These are phyloP conservation scores for Mycena kentingensis DNA, from an alignment of 768 basidiomycete species.

Conservation along the genomic window DNA sequence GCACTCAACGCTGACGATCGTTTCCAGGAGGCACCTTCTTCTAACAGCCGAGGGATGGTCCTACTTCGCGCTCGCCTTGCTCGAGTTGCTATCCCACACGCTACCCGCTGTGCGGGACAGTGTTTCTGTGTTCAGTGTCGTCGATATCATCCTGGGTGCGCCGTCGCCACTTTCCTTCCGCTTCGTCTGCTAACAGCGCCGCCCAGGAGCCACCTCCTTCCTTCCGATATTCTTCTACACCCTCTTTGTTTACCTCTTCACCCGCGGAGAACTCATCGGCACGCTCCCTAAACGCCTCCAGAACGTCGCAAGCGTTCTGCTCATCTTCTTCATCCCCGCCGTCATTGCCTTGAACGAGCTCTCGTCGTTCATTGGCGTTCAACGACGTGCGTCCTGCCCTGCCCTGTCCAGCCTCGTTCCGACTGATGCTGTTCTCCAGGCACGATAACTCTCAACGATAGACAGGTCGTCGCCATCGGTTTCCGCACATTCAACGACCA, in stretches of 20 bases:
- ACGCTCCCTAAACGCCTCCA: constrained; percentile 53
- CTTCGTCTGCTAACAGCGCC: background rate
- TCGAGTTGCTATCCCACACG: constrained; percentile 62
- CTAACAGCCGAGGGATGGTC: constrained; percentile 63
- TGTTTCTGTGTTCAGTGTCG: constrained; percentile 45
- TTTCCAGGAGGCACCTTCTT: constrained; percentile 53
- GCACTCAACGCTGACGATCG: no score
- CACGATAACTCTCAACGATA: constrained; percentile 1
- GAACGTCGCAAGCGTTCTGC: constrained; percentile 42
- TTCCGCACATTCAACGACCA: constrained; percentile 41
- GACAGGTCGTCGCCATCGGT: constrained; percentile 36
- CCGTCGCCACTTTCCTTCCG: constrained; percentile 2
- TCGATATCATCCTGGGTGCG: constrained; percentile 68
- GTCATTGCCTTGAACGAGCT: constrained; percentile 58
- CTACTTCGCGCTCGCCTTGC: constrained; percentile 58
- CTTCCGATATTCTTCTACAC: constrained; percentile 67
- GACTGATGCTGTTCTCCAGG: constrained; percentile 11
- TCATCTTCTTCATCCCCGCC: constrained; percentile 57
- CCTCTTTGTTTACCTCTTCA: constrained; percentile 61
- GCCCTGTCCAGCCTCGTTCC: background rate
- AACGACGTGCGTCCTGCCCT: constrained; percentile 48
- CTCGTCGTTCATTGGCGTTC: constrained; percentile 64
- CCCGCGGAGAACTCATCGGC: constrained; percentile 51
- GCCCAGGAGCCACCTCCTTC: constrained; percentile 58
- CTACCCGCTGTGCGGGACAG: constrained; percentile 52